Evolutionary conservation across 148 eudicot species (phyloP).

Genomic region (Spergularia bocconei): DNA sequence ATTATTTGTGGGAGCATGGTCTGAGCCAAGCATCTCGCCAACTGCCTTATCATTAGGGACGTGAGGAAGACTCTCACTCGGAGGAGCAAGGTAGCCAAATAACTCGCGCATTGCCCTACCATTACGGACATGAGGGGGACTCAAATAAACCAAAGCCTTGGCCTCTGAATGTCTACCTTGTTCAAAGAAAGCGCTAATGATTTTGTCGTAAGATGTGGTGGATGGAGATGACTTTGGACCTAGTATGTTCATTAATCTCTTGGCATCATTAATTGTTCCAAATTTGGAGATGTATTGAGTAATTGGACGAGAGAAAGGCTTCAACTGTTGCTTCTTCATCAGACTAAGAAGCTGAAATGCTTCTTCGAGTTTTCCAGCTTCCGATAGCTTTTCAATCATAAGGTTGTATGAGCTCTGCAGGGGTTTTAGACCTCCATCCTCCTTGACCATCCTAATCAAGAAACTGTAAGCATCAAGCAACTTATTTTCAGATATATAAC

Average conservation of each 20-base stretch:
- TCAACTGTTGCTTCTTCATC: conserved; percentile 56
- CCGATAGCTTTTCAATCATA: conserved; percentile 59
- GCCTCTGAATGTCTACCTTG: conserved; percentile 74
- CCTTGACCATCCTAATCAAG: conserved; percentile 61
- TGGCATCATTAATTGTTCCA: conserved; percentile 71
- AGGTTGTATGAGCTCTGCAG: conserved; percentile 56
- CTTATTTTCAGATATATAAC: conserved; percentile 47
- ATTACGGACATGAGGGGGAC: too few relatives aligned
- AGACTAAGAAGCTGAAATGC: conserved; percentile 50
- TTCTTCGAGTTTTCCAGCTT: conserved; percentile 55
- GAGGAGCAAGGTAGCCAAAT: too few relatives aligned
- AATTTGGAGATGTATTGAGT: conserved; percentile 48
- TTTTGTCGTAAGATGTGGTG: conserved; percentile 44
- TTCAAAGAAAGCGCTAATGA: conserved; percentile 49
- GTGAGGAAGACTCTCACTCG: too few relatives aligned
- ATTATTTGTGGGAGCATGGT: too few relatives aligned
- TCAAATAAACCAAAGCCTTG: too few relatives aligned
- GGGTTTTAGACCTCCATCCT: conserved; percentile 44
- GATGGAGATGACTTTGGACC: conserved; percentile 45
- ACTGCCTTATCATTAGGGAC: too few relatives aligned
- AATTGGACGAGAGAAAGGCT: conserved; percentile 60
- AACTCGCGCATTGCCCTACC: too few relatives aligned
- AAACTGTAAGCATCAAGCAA: conserved; percentile 53
- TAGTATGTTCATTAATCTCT: conserved; percentile 47
- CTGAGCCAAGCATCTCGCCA: too few relatives aligned